phyloP scores from a whole-genome alignment of 208 protist species.

The Acanthamoeba castellanii region DNA sequence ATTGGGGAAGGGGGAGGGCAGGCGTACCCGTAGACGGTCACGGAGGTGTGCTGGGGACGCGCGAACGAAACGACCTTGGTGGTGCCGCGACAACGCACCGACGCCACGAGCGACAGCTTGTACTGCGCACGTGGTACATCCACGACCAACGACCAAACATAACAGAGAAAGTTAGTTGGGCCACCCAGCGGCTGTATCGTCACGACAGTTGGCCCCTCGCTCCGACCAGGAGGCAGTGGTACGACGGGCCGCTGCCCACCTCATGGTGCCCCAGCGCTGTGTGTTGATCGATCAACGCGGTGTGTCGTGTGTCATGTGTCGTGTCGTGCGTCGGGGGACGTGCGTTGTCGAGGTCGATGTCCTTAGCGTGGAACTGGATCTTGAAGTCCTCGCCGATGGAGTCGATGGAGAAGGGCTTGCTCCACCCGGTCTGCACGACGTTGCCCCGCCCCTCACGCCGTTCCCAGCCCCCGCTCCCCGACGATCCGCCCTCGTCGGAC shows the following conservation, averaged over 20 bases:
- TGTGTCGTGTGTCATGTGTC: too few species aligned
- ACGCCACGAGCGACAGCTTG: constrained; percentile 28
- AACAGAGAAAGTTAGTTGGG: background rate
- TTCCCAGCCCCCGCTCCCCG: background rate
- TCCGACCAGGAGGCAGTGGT: too few species aligned
- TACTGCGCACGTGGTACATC: constrained; percentile 2
- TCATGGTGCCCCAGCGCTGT: too few species aligned
- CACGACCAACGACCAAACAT: background rate
- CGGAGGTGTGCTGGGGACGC: background rate
- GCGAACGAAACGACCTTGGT: constrained; percentile 46
- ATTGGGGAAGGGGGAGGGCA: too few species aligned
- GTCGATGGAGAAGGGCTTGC: constrained; percentile 72
- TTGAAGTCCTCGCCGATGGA: constrained; percentile 57
- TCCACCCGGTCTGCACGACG: constrained; percentile 38
- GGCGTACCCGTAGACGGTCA: too few species aligned
- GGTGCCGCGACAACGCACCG: constrained; percentile 17
- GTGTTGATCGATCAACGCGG: too few species aligned
- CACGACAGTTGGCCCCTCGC: too few species aligned
- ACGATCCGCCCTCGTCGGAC: background rate
- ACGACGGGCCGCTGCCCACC: too few species aligned
- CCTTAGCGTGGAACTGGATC: constrained; percentile 12
- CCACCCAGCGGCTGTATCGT: too few species aligned
- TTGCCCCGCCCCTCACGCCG: background rate
- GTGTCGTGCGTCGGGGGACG: too few species aligned
- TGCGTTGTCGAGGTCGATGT: constrained; percentile 65